phyloP scores from a whole-genome alignment of 2,329 filamentous ascomycete genomes.

The Aspergillus oerlinghausenensis region DNA sequence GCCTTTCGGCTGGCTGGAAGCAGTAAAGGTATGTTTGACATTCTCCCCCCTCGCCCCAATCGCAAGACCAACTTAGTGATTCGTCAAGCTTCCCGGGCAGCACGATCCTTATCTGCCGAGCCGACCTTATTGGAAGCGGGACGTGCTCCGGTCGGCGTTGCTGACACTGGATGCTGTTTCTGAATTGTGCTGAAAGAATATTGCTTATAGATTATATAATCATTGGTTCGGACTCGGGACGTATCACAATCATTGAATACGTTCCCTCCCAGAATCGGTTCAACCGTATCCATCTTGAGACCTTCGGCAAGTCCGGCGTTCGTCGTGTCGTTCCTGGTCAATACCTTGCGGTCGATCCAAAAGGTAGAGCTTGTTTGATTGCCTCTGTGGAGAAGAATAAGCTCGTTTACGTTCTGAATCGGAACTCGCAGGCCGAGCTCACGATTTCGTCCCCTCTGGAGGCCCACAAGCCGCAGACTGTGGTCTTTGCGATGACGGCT shows the following conservation, averaged over 20 bases:
- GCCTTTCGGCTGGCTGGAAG: conserved; percentile 90
- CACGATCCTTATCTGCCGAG: conserved; percentile 36
- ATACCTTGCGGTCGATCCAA: conserved; percentile 92
- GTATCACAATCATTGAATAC: conserved; percentile 92
- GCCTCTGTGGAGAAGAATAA: conserved; percentile 98
- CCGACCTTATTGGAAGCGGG: conserved; percentile 24
- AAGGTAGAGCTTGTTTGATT: conserved; percentile 90
- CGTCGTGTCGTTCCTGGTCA: conserved; percentile 91
- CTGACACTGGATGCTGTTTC: conserved; percentile 26
- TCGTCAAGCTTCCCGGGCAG: conserved; percentile 59
- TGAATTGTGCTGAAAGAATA: conserved; percentile 40
- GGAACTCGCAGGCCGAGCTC: conserved; percentile 88
- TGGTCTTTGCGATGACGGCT: conserved; percentile 82
- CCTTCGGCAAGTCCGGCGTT: conserved; percentile 94
- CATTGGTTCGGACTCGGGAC: conserved; percentile 89
- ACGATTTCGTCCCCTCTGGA: conserved; percentile 96
- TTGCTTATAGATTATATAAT: conserved; percentile 79
- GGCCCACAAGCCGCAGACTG: conserved; percentile 85
- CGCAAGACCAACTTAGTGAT: conserved; percentile 63
- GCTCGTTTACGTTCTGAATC: conserved; percentile 95
- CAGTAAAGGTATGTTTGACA: conserved; percentile 73
- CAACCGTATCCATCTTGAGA: conserved; percentile 86
- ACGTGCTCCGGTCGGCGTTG: conserved; percentile 32
- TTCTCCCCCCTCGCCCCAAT: conserved; percentile 15
- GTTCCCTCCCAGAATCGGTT: conserved; percentile 81